Evolutionary conservation across 352 stramenopile species (phyloP).

Genomic region (Achlya hypogyna): DNA sequence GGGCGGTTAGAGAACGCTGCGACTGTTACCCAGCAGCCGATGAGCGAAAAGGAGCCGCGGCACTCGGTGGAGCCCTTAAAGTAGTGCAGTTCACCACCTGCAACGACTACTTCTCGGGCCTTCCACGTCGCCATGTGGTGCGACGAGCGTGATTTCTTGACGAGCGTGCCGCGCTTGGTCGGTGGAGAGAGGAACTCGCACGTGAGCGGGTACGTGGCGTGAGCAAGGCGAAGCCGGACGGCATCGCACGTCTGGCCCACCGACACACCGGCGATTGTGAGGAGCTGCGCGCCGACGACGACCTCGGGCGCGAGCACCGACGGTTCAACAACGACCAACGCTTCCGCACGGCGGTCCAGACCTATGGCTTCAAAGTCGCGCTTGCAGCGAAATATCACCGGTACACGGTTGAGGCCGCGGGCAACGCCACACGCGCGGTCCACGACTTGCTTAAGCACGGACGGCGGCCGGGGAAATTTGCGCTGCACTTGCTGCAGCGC

Average conservation of each 20-base stretch:
- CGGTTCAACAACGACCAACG: slow-evolving; percentile 44
- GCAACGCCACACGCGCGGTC: neutral
- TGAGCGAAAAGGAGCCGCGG: slow-evolving; percentile 75
- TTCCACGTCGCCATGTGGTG: slow-evolving; percentile 77
- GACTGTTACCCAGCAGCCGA: slow-evolving; percentile 78
- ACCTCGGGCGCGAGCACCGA: slow-evolving; percentile 34
- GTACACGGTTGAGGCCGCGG: neutral
- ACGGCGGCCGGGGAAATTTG: neutral
- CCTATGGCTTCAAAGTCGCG: slow-evolving; percentile 27
- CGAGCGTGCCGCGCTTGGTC: slow-evolving; percentile 67
- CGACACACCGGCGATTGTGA: slow-evolving; percentile 36
- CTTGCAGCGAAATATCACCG: slow-evolving; percentile 3
- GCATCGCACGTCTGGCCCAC: slow-evolving; percentile 9
- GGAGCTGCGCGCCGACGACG: slow-evolving; percentile 61
- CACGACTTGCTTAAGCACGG: neutral
- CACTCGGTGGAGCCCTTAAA: slow-evolving; percentile 40
- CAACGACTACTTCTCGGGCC: slow-evolving; percentile 62
- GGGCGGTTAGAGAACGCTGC: slow-evolving; percentile 59
- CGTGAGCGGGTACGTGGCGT: neutral
- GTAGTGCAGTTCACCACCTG: slow-evolving; percentile 75
- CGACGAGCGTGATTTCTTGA: slow-evolving; percentile 78
- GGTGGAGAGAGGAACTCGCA: slow-evolving; percentile 68
- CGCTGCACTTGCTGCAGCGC: slow-evolving; percentile 63
- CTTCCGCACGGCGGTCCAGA: slow-evolving; percentile 65
- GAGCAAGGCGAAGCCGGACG: slow-evolving; percentile 3